These are phyloP conservation scores for Gloeopeniophorella convolvens DNA, from an alignment of 768 basidiomycete genomes.

Conservation along the genomic window DNA sequence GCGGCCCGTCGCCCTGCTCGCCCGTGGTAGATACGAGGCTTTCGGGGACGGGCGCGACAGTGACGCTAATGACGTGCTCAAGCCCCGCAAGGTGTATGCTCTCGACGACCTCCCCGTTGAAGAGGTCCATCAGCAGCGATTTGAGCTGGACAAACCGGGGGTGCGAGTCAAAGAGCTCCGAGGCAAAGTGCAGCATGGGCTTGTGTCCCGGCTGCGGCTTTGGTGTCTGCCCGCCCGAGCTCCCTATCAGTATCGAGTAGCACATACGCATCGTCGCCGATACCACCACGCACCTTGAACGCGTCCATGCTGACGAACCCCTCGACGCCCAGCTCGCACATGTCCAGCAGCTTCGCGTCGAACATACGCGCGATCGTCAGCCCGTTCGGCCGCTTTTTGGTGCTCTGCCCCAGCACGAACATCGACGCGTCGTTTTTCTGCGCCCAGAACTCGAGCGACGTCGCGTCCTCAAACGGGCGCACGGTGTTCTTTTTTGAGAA, in stretches of 20 bases:
- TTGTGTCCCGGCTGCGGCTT: conserved; percentile 88
- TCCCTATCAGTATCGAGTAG: no score
- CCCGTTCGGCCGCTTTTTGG: conserved; percentile 90
- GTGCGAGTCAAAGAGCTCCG: conserved; percentile 91
- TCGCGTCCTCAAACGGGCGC: conserved; percentile 80
- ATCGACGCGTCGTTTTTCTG: conserved; percentile 90
- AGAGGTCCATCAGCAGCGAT: conserved; percentile 84
- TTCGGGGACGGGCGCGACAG: conserved; percentile 58
- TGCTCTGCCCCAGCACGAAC: conserved; percentile 85
- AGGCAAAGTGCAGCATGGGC: conserved; percentile 93
- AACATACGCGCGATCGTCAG: conserved; percentile 84
- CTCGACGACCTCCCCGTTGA: conserved; percentile 82
- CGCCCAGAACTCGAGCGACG: conserved; percentile 89
- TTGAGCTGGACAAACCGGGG: conserved; percentile 90
- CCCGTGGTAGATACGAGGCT: conserved; percentile 40
- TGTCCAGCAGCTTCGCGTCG: conserved; percentile 81
- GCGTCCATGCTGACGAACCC: conserved; percentile 69
- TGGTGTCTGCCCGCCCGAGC: conserved; percentile 55
- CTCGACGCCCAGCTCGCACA: conserved; percentile 91
- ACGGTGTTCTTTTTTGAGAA: conserved; percentile 93
- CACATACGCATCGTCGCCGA: not conserved
- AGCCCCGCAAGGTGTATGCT: conserved; percentile 78
- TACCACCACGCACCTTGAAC: conserved; percentile 62
- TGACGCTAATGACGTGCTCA: conserved; percentile 83
- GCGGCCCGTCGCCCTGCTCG: conserved; percentile 25